A percentile compares a stretch with the other conserved stretches of the same genome.
Conservation (phyloP, 768 basidiomycete species). For the Fomitopsis pulvina region DNA sequence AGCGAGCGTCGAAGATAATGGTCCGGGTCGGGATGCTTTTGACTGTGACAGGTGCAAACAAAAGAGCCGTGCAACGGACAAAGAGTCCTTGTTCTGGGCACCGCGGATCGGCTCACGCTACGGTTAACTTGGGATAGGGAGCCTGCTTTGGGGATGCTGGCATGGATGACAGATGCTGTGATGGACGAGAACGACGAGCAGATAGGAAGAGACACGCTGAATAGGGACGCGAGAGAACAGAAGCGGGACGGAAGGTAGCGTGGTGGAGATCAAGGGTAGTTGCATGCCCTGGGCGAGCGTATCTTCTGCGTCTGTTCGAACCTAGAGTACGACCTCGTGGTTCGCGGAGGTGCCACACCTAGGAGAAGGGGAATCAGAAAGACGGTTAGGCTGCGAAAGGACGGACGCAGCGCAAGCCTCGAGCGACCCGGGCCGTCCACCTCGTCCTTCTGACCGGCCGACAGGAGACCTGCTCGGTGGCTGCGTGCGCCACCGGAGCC, state of each 20-base stretch:
- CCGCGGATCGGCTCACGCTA: too few species aligned
- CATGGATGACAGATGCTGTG: background rate
- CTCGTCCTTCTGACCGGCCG: background rate
- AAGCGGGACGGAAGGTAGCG: slow-evolving; percentile 3
- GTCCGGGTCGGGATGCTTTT: too few species aligned
- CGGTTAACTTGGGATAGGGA: too few species aligned
- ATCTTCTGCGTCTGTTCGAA: background rate
- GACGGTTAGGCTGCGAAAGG: too few species aligned
- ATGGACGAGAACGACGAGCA: background rate
- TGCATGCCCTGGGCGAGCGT: background rate
- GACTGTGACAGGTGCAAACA: background rate
- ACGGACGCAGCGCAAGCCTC: too few species aligned
- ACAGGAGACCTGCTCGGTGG: background rate
- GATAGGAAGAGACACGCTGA: slow-evolving; percentile 1
- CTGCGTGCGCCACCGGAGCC: background rate
- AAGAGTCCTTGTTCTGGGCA: too few species aligned
- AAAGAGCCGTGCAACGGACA: too few species aligned
- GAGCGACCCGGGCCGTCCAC: too few species aligned
- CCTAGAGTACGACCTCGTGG: background rate
- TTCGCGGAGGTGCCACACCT: background rate
- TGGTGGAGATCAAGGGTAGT: slow-evolving; percentile 5
- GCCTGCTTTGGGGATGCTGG: background rate
- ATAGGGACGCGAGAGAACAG: background rate
- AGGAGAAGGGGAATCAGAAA: background rate
- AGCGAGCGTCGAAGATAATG: too few species aligned